Evolutionary conservation across 352 stramenopile genomes (phyloP).

Genomic region (Pythium sukuiense): DNA sequence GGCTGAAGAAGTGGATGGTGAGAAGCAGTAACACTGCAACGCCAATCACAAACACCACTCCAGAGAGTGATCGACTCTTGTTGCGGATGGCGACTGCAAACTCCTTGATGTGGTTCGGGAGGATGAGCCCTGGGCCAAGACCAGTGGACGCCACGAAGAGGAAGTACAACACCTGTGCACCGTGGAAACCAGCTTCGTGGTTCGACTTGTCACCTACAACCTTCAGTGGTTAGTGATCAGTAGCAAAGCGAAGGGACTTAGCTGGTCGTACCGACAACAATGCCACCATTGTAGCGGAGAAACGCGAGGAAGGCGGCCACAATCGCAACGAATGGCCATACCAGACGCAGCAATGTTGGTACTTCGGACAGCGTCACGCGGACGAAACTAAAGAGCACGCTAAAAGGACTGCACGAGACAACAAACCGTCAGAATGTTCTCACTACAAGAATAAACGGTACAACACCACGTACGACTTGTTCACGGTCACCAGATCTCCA

Average conservation of each 20-base stretch:
- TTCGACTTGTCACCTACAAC: conserved; percentile 81
- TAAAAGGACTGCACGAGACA: conserved; percentile 28
- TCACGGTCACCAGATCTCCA: not conserved
- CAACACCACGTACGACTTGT: not conserved
- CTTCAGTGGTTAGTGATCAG: not conserved
- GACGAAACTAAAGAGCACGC: conserved; percentile 65
- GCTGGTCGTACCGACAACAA: conserved; percentile 66
- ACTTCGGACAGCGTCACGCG: conserved; percentile 53
- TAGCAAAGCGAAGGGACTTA: not conserved
- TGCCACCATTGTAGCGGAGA: conserved; percentile 71
- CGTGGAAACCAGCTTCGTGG: conserved; percentile 74
- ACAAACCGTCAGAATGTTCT: not conserved
- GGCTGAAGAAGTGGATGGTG: conserved; percentile 64
- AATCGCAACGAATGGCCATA: conserved; percentile 73
- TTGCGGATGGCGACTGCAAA: conserved; percentile 43
- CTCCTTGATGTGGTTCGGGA: conserved; percentile 30
- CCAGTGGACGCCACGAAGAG: conserved; percentile 56
- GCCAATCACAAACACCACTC: conserved; percentile 34
- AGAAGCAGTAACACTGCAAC: conserved; percentile 28
- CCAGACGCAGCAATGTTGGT: conserved; percentile 44
- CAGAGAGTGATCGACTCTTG: conserved; percentile 34
- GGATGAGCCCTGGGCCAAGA: conserved; percentile 55
- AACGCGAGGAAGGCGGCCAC: conserved; percentile 59
- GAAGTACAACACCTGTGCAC: conserved; percentile 79
- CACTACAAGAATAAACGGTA: not conserved